Base-by-base conservation (phyloP, 805 yeast genomes). In the Ogataea henricii region DNA sequence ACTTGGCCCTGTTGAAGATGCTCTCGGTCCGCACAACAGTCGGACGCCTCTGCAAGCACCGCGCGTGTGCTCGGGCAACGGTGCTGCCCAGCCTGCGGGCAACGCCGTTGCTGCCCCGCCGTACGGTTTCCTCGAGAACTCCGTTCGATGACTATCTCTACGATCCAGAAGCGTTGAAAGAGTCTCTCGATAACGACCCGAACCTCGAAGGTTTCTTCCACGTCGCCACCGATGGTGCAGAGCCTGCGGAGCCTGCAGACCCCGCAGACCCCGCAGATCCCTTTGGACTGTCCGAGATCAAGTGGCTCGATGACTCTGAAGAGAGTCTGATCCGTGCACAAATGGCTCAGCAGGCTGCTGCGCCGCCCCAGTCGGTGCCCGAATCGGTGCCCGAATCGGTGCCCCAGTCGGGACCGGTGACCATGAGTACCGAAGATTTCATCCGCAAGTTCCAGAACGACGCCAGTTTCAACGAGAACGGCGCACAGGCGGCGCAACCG, bases 161-260 rank as follows among this genome's bases (percentile, higher is more conserved):
- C 4, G 36, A 38, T 9, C 47, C 45, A 20, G 55, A 55, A 22
- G 46, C 56, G 1, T 14, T 50, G 3, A 49, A 45, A 21, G 52
- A 59, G 21, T 52, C 63, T 6, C 40, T 65, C 17, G 59, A 65
- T 12, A 52, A 56, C 29, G 64, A 65, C 42, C 66, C 67, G 0
- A 59, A 60, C 40, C 45, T 63, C n/a, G 62, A 49, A 30, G 64
- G 60, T 1, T 67, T 65, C 36, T 59, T 58, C 42, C 58, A 52
- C 33, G 42, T 40, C 0, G 45, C 46, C 1, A 45, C 48, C 10
- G n/a, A n/a, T 4, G 14, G n/a, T 12, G 14, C 10, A 12, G 30
- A 12, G 30, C n/a, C 34, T 29, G 32, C 16, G 18, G 18, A 30
- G 9, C 4, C 12, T 13, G 7, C 34, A 4, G 34, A 30, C 8